These are phyloP conservation scores for Onygenales sp. DNA, from an alignment of 2,329 filamentous ascomycete genomes.

Conservation along the genomic window DNA sequence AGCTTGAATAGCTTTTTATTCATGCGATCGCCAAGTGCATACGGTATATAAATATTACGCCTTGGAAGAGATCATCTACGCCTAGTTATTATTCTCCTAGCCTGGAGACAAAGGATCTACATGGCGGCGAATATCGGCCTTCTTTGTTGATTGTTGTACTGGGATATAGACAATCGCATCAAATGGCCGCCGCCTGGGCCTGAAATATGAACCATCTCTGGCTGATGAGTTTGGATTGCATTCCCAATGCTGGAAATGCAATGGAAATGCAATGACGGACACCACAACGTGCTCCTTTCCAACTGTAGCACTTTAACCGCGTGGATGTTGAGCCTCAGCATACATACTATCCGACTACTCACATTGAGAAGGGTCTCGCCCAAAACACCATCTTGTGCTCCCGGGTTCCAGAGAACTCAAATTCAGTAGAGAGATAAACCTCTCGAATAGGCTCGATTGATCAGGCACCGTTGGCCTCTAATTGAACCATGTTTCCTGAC, in stretches of 20 bases:
- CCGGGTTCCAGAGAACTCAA: neutral
- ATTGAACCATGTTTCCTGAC: neutral
- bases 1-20: neutral
- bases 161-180: neutral
- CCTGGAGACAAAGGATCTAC: slow-evolving; percentile 3
- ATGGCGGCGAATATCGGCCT: neutral
- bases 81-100: neutral
- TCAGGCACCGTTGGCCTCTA: neutral
- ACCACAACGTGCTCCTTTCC: neutral
- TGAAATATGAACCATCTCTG: neutral
- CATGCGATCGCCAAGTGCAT: neutral
- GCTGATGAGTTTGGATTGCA: neutral
- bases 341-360: neutral
- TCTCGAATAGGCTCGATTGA: neutral
- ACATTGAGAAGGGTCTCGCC: neutral
- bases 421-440: neutral
- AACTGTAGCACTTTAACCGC: neutral
- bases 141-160: neutral
- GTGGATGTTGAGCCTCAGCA: neutral
- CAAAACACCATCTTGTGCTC: neutral
- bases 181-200: neutral
- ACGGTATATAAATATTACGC: neutral
- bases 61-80: slow-evolving; percentile 1
- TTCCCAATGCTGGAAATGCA: neutral
- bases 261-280: neutral